Base-by-base conservation (phyloP, 352 stramenopile species). In the Globisporangium splendens region DNA sequence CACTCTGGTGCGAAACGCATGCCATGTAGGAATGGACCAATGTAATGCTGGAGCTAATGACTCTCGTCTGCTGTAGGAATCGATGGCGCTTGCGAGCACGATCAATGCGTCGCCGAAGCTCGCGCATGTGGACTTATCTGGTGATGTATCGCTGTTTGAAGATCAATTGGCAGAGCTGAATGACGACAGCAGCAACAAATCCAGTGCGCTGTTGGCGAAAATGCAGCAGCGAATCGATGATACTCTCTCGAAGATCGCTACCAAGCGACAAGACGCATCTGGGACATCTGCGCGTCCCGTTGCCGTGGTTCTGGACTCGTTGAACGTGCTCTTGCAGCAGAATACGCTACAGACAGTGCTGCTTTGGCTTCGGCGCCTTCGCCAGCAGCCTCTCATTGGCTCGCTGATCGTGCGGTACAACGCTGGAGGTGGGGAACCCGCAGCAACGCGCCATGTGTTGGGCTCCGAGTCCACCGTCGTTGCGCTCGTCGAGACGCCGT, bases 221-320 rank as follows among this genome's bases (percentile, higher is more conserved):
- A 54, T 86, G 15, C 41, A 69, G 20, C 12, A 60, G 2, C 56
- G 76, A 39, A 57, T 89, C 17, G 56, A 77, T 7, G 46, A 20
- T 1, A 17, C 56, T 10, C 60, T 81, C 22, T 33, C 13, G 3
- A 58, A 56, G 6, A 39, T 67, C 39, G 3, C n/a, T 17, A 33
- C 31, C 24, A 31, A 31, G 24, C 8, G 44, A 18, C 8, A 50
- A 21, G 12, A 12, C 15, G 15, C 14, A 3, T 8, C 39, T 31
- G 11, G 22, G 38, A 35, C 50, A 41, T 12, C 62, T 1, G 18
- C 64, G 17, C 68, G 75, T n/a, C 72, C 81, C 11, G 60, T 77
- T 21, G 65, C 88, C 39, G 68, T 92, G 24, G 66, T 81, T 8
- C 35, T 92, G 43, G 83, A 92, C 70, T 87, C 79, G 57, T 53